Base-by-base conservation (phyloP, 2,329 filamentous ascomycete species). In the Drechslerella stenobrocha region DNA sequence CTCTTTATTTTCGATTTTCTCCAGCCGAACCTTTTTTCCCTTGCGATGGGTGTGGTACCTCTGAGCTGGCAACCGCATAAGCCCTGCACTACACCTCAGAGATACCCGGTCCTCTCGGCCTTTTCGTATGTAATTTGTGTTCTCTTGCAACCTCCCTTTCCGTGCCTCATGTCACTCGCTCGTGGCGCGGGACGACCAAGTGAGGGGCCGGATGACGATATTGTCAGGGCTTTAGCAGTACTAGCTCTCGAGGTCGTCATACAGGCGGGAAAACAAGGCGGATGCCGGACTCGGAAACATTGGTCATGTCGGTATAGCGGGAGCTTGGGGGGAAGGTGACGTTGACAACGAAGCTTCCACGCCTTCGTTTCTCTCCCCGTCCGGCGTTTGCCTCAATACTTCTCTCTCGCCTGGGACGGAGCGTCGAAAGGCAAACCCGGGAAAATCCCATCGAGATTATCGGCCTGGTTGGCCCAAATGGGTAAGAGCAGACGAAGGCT, bases 1-100 rank as follows among this genome's bases (percentile, higher is more conserved):
- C 5, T 5, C 28, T 53, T 28, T 60, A 67, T 67, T 66, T 66
- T 66, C 59, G 59, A 60, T 58, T 56, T 46, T 59, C 15, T n/a
- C n/a, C n/a, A n/a, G n/a, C n/a, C n/a, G n/a, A 30, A 30, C 11
- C 11, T 30, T 30, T 30, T 5, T 5, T 45, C 52, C 44, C 32
- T 56, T 42, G 55, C 50, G 45, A 67, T 60, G 55, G 63, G 63
- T 67, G 63, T 67, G 63, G 63, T 67, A 60, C 63, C 52, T 67
- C 47, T 67, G 63, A 67, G 63, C 55, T 67, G 63, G 63, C 63
- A 67, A 24, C 47, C 57, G 13, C 55, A 67, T 56, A 67, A 67
- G 63, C 63, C 63, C 50, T 67, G 63, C 55, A 67, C 63, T 20
- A 18, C 37, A 42, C 37, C 37, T 42, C 63, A 67, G 55, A 67